phyloP scores from a whole-genome alignment of 2,329 filamentous ascomycete species.

The Sporothrix variecibatus region DNA sequence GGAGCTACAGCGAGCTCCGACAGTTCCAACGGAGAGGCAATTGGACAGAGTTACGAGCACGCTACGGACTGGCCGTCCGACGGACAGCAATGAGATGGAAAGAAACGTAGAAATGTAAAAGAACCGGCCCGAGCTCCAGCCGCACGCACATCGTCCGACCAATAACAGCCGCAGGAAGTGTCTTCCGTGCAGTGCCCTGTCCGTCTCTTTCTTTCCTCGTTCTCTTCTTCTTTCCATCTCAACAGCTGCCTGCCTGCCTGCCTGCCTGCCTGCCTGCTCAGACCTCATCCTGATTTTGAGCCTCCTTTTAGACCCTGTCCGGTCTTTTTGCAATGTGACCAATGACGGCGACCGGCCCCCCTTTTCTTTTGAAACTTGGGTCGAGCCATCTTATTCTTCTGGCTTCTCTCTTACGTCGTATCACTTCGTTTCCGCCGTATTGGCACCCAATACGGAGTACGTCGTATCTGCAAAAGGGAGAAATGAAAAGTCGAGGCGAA shows the following conservation, averaged over 20 bases:
- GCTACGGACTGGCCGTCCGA: conserved; percentile 1
- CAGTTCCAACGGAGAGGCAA: neutral
- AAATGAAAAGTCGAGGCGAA: neutral
- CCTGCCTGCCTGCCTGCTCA: neutral
- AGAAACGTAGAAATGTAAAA: no score
- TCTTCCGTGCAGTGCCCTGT: neutral
- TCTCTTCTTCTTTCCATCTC: neutral
- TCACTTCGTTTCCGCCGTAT: neutral
- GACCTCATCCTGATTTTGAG: neutral
- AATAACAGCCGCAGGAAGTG: neutral
- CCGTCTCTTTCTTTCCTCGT: neutral
- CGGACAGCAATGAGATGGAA: neutral
- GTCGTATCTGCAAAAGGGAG: neutral
- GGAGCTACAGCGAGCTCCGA: neutral
- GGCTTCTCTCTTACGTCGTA: neutral
- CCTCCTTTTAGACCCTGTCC: neutral
- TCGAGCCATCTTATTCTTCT: neutral
- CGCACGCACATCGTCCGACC: neutral
- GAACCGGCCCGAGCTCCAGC: neutral
- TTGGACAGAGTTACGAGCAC: neutral
- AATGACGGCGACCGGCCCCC: neutral
- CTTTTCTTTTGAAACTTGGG: neutral
- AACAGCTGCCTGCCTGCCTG: neutral
- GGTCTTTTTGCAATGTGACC: neutral
- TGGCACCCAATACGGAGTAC: neutral